Evolutionary conservation across 495 filamentous ascomycete species (phyloP).

Genomic region (Alectoria sarmentosa): DNA sequence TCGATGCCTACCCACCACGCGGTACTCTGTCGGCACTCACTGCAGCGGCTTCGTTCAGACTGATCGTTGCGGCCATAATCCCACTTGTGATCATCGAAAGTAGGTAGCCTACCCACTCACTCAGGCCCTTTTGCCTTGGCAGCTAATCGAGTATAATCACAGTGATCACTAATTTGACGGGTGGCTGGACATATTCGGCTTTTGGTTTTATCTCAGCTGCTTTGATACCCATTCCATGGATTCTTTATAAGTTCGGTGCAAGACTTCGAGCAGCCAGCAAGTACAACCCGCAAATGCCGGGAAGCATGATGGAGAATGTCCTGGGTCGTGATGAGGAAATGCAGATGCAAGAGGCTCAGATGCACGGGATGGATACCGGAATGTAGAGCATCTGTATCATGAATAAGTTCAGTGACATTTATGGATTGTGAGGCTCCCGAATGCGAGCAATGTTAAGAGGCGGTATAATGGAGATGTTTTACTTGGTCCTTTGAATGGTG

Average conservation of each 20-base stretch:
- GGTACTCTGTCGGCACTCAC: conserved; percentile 30
- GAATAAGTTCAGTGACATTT: neutral
- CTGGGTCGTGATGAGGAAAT: conserved; percentile 21
- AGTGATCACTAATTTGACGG: conserved; percentile 36
- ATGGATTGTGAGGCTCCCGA: neutral
- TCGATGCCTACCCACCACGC: conserved; percentile 34
- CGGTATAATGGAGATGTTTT: neutral
- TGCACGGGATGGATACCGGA: conserved; percentile 7
- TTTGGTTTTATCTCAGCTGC: conserved; percentile 37
- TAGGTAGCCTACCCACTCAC: conserved; percentile 3
- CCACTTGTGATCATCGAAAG: conserved; percentile 28
- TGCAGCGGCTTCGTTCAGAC: conserved; percentile 21
- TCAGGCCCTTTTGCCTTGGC: neutral
- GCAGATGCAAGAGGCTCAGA: conserved; percentile 20
- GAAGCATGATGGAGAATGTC: conserved; percentile 17
- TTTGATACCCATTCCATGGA: conserved; percentile 37
- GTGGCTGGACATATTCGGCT: conserved; percentile 37
- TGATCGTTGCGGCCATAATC: conserved; percentile 23
- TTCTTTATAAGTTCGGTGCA: conserved; percentile 41
- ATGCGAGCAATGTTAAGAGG: neutral
- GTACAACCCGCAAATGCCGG: conserved; percentile 30
- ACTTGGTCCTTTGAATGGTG: neutral
- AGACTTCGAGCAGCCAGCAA: conserved; percentile 40
- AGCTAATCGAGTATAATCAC: neutral
- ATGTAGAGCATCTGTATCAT: conserved; percentile 4